A percentile compares a stretch with the other conserved stretches of the same genome.
Evolutionary conservation across 345 rosid species (phyloP).

Genomic region (Syzygium aromaticum): DNA sequence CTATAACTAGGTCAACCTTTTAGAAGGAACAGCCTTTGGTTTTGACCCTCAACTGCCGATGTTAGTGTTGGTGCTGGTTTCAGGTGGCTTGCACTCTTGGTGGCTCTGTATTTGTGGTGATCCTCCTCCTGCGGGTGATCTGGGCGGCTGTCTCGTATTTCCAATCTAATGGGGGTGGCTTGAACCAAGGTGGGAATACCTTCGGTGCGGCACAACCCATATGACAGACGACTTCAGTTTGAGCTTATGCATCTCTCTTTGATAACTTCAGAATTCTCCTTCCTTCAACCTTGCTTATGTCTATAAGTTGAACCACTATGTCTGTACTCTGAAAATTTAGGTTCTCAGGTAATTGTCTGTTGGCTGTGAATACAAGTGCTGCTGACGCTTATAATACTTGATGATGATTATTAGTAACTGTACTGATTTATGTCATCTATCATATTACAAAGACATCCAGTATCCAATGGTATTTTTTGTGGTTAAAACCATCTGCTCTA

Average conservation of each 20-base stretch:
- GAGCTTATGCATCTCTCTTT: background rate
- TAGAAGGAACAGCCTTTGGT: background rate
- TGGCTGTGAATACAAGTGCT: background rate
- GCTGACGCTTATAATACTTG: background rate
- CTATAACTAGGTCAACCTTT: background rate
- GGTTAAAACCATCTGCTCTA: background rate
- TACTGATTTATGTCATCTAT: background rate
- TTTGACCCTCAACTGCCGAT: background rate
- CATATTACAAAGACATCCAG: background rate
- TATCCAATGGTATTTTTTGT: background rate
- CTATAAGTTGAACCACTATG: background rate
- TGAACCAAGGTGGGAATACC: constrained; percentile 24
- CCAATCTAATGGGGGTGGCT: constrained; percentile 41
- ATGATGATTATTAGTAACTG: background rate
- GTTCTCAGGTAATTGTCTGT: background rate
- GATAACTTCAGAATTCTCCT: background rate
- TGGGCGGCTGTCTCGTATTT: constrained; percentile 59
- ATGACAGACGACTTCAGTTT: background rate
- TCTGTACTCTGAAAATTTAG: background rate
- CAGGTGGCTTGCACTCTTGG: constrained; percentile 76
- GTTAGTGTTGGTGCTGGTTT: background rate
- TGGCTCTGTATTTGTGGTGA: constrained; percentile 51
- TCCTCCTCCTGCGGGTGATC: constrained; percentile 46
- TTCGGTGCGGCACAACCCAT: constrained; percentile 22
- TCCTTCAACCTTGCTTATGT: background rate